Percentiles rank a stretch among this genome's conserved stretches.
These are phyloP conservation scores for Dalbergia cochinchinensis DNA, from an alignment of 306 rosid species.

Conservation along the genomic window DNA sequence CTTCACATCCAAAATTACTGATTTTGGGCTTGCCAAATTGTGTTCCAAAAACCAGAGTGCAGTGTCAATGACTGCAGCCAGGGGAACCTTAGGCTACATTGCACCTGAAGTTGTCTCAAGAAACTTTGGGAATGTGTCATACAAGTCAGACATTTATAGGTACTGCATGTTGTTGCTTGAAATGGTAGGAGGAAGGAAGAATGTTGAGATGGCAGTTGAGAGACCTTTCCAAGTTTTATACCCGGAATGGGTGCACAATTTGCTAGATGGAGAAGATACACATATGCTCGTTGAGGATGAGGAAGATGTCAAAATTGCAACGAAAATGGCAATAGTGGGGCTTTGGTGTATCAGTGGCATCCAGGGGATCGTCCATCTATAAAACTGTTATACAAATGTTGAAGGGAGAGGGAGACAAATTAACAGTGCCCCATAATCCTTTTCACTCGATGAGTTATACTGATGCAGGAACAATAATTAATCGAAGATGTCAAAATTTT, in stretches of 20 bases:
- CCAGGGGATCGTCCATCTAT: background rate
- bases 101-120: conserved; percentile 34
- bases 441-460: background rate
- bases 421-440: background rate
- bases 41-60: background rate
- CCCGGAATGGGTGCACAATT: conserved; percentile 29
- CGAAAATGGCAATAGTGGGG: conserved; percentile 29
- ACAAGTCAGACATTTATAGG: conserved; percentile 29
- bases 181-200: conserved; percentile 37
- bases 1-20: conserved; percentile 8
- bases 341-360: background rate
- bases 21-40: conserved; percentile 30
- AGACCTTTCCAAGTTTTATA: background rate
- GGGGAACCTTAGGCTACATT: conserved; percentile 21
- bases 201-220: background rate
- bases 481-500: background rate
- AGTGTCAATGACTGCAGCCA: background rate
- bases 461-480: background rate
- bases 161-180: conserved; percentile 30
- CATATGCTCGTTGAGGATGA: conserved; percentile 8
- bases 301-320: conserved; percentile 3
- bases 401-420: background rate
- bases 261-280: conserved; percentile 14
- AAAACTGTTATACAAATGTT: background rate
- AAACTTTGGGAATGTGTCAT: conserved; percentile 29